phyloP scores from a whole-genome alignment of 129 eudicot species.

The Smallanthus sonchifolius region DNA sequence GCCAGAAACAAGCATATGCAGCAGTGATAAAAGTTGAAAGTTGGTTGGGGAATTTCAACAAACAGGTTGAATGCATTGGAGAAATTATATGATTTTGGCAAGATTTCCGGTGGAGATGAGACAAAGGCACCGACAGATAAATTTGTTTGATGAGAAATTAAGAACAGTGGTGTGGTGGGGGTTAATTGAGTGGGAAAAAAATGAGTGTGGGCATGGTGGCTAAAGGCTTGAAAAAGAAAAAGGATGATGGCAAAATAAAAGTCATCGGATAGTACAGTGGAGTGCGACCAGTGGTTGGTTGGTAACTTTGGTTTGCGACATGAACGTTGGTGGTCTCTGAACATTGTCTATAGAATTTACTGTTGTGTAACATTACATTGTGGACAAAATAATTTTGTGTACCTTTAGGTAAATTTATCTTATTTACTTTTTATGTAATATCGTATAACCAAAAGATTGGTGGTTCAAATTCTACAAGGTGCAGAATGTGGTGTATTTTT shows the following conservation, averaged over 20 bases:
- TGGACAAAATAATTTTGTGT: no score
- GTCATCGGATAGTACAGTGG: constrained; percentile 6
- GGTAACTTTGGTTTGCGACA: not conserved
- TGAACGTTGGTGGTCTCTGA: not conserved
- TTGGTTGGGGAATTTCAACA: constrained; percentile 18
- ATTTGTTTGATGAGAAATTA: not conserved
- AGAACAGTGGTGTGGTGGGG: constrained; percentile 18
- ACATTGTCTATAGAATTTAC: not conserved
- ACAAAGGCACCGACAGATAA: constrained; percentile 24
- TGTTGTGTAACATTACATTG: not conserved
- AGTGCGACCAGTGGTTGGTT: not conserved
- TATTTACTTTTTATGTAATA: no score
- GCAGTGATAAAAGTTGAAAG: not conserved
- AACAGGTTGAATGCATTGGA: constrained; percentile 18
- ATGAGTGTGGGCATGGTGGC: constrained; percentile 19
- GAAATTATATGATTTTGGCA: constrained; percentile 2
- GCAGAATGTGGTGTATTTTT: no score
- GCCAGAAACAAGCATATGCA: not conserved
- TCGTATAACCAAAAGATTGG: no score
- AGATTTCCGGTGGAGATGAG: not conserved
- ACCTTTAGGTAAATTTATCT: no score
- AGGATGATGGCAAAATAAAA: constrained; percentile 10
- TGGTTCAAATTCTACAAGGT: no score
- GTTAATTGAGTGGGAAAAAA: constrained; percentile 14
- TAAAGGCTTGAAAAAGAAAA: constrained; percentile 19